These are phyloP conservation scores for Leishmania gerbilli DNA, from an alignment of 208 protist species.

Conservation along the genomic window DNA sequence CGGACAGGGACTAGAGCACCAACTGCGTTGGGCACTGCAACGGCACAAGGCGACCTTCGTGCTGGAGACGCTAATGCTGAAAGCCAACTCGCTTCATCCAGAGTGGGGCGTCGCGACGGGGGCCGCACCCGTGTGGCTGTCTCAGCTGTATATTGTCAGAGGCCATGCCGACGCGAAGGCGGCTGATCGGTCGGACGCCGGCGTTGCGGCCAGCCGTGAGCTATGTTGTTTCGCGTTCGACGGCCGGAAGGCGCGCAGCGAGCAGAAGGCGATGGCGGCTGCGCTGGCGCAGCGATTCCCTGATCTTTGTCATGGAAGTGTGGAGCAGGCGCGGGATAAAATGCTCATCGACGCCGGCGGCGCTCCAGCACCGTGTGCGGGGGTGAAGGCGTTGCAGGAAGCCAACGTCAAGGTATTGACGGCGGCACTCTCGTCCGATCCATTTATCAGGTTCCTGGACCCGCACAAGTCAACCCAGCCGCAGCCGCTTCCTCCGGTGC, in stretches of 20 bases:
- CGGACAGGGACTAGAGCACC: conserved; percentile 38
- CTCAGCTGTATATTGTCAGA: conserved; percentile 20
- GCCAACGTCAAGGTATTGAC: conserved; percentile 1
- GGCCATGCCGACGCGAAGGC: background rate
- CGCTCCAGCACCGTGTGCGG: conserved; percentile 32
- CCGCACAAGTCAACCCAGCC: background rate
- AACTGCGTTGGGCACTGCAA: conserved; percentile 55
- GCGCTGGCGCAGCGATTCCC: conserved; percentile 49
- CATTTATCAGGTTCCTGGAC: conserved; percentile 12
- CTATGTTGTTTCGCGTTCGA: conserved; percentile 38
- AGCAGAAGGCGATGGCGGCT: conserved; percentile 61
- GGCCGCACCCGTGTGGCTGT: conserved; percentile 13
- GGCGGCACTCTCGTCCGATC: conserved; percentile 20
- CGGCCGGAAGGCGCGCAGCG: conserved; percentile 61
- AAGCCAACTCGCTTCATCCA: conserved; percentile 38
- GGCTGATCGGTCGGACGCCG: background rate
- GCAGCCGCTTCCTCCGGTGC: conserved; percentile 12
- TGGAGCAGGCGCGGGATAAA: conserved; percentile 40
- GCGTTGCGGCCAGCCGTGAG: conserved; percentile 4
- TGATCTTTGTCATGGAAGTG: conserved; percentile 33
- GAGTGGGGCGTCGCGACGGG: conserved; percentile 37
- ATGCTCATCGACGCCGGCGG: conserved; percentile 51
- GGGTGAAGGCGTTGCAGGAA: conserved; percentile 31
- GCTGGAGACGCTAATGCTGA: conserved; percentile 31
- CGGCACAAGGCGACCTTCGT: conserved; percentile 32